Evolutionary conservation across 2,329 filamentous ascomycete genomes (phyloP).

Genomic region (Penicillium corylophilum): DNA sequence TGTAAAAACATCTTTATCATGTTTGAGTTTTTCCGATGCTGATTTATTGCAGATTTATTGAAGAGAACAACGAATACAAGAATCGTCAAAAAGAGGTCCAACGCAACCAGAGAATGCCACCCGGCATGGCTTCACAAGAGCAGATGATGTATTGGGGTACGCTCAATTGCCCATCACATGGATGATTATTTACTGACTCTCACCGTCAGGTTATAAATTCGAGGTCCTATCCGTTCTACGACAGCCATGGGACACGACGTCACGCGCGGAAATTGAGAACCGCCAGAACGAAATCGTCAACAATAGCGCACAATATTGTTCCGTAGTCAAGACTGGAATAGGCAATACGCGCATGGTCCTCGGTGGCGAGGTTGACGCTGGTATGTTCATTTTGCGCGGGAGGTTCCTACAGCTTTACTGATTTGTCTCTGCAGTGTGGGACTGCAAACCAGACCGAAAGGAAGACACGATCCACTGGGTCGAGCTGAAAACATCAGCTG

Average conservation of each 20-base stretch:
- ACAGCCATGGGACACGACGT: slow-evolving; percentile 68
- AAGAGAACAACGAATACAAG: slow-evolving; percentile 81
- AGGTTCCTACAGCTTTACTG: too few relatives aligned
- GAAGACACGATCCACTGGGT: slow-evolving; percentile 82
- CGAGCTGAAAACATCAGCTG: slow-evolving; percentile 86
- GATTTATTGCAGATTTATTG: slow-evolving; percentile 68
- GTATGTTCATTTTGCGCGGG: slow-evolving; percentile 54
- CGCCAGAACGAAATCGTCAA: slow-evolving; percentile 71
- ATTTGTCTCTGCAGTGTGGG: slow-evolving; percentile 63
- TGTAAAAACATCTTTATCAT: slow-evolving; percentile 41
- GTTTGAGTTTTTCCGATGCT: not conserved
- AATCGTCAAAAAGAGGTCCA: slow-evolving; percentile 61
- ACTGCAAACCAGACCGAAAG: slow-evolving; percentile 67
- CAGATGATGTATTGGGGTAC: slow-evolving; percentile 92
- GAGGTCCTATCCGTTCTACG: slow-evolving; percentile 80
- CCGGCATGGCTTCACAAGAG: slow-evolving; percentile 64
- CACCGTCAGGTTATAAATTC: slow-evolving; percentile 81
- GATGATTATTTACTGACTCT: slow-evolving; percentile 1
- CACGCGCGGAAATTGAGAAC: slow-evolving; percentile 74
- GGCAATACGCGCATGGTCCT: slow-evolving; percentile 73
- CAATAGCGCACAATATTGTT: slow-evolving; percentile 95
- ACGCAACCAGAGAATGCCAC: slow-evolving; percentile 48
- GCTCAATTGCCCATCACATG: not conserved
- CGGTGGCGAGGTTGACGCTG: slow-evolving; percentile 89
- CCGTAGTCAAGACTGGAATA: slow-evolving; percentile 83